Evolutionary conservation across 768 basidiomycete genomes (phyloP), one percentile per base, ranked within the genome.

Genomic region (Pleurotus cornucopiae): DNA sequence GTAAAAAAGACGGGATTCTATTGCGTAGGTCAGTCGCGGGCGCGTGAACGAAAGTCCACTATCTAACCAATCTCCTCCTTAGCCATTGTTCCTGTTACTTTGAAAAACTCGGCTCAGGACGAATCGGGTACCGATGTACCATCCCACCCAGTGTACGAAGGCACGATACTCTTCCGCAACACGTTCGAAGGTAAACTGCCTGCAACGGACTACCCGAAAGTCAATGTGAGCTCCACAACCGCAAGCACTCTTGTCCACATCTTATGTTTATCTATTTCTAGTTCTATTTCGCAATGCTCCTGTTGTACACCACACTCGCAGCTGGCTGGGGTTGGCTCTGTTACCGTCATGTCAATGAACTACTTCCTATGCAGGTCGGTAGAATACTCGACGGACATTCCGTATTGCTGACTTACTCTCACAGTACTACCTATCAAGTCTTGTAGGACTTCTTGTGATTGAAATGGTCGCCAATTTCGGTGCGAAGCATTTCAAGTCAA

Each of bases 181-280:
- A 83, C 79, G 2, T 98, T 98, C 66, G 76, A 88, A 23, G 97
- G 97, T 16, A 83, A 89, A 67, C 77, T 99, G 18, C 83, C 96
- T 11, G 94, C 95, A 5, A 82, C 90, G 4, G 97, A 99, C 68
- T 97, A 98, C 70, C 97, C 97, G 9, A 98, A 98, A 84, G 91
- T 98, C 68, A 88, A 84, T 57, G 94, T 97, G 20, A 20, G 20
- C 2, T 20, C 20, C 2, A 1, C 2, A 20, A 20, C 20, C 1
- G 20, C 20, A 20, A 1, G 20, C 20, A 20, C 20, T 20, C 20
- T 20, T 20, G 20, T 20, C 20, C 20, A 20, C 20, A 20, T 20
- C 20, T 20, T 2, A 20, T 20, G 20, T 20, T 20, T 20, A 20
- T 20, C 20, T 20, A 20, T 20, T 20, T 20, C 20, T 20, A 20